Conservation (phyloP, 768 basidiomycete species). For the Podaxis pistillaris region DNA sequence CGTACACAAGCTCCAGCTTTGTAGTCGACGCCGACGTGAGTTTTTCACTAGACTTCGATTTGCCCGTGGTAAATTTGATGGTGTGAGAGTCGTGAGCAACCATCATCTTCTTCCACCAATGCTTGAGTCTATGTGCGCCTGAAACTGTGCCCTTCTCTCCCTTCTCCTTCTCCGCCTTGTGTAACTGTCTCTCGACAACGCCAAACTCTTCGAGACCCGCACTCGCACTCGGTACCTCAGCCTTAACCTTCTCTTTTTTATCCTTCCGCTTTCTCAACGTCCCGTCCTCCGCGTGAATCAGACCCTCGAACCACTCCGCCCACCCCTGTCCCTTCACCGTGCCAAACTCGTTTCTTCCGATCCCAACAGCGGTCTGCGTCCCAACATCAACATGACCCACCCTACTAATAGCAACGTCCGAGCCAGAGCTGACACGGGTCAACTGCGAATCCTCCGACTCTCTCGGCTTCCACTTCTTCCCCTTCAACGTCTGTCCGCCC, state of each 20-base stretch:
- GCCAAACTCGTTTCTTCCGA: background rate
- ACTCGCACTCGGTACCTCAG: constrained; percentile 21
- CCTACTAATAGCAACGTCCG: background rate
- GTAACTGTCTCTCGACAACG: constrained; percentile 12
- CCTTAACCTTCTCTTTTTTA: constrained; percentile 36
- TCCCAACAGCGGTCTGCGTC: constrained; percentile 10
- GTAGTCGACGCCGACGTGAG: background rate
- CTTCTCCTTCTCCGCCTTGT: constrained; percentile 17
- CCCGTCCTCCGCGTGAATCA: constrained; percentile 7
- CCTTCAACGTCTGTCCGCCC: background rate
- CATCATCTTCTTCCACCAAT: constrained; percentile 66
- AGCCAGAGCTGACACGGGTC: constrained; percentile 6
- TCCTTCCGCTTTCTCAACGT: constrained; percentile 37
- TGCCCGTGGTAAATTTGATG: constrained; percentile 14
- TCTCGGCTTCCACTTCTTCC: background rate
- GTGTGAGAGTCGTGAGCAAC: constrained; percentile 24
- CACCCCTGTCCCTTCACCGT: constrained; percentile 3
- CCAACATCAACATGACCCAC: background rate
- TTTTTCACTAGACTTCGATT: constrained; percentile 7
- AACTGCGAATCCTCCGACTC: constrained; percentile 14
- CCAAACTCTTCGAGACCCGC: constrained; percentile 5
- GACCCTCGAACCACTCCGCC: constrained; percentile 12
- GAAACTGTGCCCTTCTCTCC: constrained; percentile 28
- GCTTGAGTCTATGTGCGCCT: constrained; percentile 51
- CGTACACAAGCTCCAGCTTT: constrained; percentile 37